Base-by-base conservation (phyloP, 129 eudicot species). In the Pittosporum tobira region DNA sequence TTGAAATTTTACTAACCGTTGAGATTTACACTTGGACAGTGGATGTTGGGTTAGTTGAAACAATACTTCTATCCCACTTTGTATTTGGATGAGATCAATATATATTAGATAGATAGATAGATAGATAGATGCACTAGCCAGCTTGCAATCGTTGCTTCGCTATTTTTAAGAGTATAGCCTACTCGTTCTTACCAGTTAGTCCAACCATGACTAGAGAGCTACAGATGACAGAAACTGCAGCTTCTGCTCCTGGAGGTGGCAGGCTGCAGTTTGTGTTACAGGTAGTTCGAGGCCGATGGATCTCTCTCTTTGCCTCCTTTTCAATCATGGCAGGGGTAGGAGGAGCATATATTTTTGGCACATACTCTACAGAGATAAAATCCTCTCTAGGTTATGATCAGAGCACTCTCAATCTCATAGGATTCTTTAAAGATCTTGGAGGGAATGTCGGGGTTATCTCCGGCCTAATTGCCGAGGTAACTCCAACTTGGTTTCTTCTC, bases 261-360 rank as follows among this genome's bases (percentile, higher is more conserved):
- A 20, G 29, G 16, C 14, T 23, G 22, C 12, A 48, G 2, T 72
- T 78, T 29, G 49, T 77, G 0, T 47, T 64, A 12, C 79, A 75
- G 10, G 64, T 88, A n/a, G 12, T 84, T 30, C 65, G 46, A 11
- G 94, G 98, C 3, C 73, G 95, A 22, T 90, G 98, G 98, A 83
- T 85, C 81, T 67, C 79, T 0, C 81, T 90, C 2, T 82, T 90
- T 48, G 95, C 94, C 24, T 76, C 95, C 3, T 73, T 86, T 30
- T 54, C 87, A 3, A 72, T 90, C 68, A 90, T 90, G 98, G 59
- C 93, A 5, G 89, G 79, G 1, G 95, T 88, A 2, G 98, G 98
- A 0, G 95, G 94, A 1, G 83, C 95, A 0, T 90, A 80, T 37
- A 77, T 90, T 14, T 90, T 90, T 54, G 97, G 95, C 0, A 62